A percentile compares a stretch with the other conserved stretches of the same genome.
Conservation (phyloP, 1,284 basidiomycete species). For the Rhizoctonia solani region DNA sequence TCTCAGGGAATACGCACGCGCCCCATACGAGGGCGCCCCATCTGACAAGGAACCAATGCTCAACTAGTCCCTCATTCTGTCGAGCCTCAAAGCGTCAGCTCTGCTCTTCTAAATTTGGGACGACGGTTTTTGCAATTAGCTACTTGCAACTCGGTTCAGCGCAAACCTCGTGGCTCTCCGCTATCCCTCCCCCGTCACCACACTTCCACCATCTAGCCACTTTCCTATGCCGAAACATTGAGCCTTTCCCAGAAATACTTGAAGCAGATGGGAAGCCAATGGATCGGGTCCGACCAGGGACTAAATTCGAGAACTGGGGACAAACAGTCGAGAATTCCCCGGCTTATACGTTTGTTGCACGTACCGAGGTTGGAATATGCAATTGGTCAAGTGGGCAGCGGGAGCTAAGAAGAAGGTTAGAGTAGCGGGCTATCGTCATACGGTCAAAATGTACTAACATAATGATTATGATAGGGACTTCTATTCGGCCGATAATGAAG, state of each 20-base stretch:
- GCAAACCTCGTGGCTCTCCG: too few species aligned
- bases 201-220: not conserved
- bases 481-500: slow-evolving; percentile 17
- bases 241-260: not conserved
- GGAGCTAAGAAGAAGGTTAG: slow-evolving; percentile 22
- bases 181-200: slow-evolving; percentile 11
- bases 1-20: not conserved
- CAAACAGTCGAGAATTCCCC: slow-evolving; percentile 29
- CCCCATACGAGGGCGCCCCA: not conserved
- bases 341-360: slow-evolving; percentile 31
- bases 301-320: slow-evolving; percentile 38
- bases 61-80: too few species aligned
- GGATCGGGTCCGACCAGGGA: not conserved
- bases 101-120: too few species aligned
- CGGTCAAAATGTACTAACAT: too few species aligned
- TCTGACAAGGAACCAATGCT: too few species aligned
- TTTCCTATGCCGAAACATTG: not conserved
- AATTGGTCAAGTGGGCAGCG: slow-evolving; percentile 36
- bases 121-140: too few species aligned
- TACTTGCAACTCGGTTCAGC: too few species aligned
- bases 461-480: slow-evolving; percentile 14
- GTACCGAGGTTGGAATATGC: slow-evolving; percentile 32
- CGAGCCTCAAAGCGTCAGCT: too few species aligned
- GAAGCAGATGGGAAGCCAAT: slow-evolving; percentile 18
- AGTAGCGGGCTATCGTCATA: slow-evolving; percentile 37